These are phyloP conservation scores for Skeletonema marinoi DNA, from an alignment of 108 stramenopile species.

Conservation along the genomic window DNA sequence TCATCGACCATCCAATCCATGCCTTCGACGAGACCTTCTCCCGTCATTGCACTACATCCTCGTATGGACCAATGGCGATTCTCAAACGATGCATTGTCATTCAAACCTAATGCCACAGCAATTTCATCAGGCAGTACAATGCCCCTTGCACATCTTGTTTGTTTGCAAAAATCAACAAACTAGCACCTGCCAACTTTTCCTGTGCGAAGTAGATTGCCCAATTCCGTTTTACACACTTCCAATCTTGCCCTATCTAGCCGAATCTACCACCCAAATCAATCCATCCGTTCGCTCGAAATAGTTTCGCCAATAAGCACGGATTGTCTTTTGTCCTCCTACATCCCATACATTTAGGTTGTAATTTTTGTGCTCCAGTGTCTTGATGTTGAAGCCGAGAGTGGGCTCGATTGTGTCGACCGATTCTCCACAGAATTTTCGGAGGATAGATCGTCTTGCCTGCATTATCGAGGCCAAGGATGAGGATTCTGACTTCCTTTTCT, in stretches of 20 bases:
- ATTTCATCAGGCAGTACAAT: conserved; percentile 73
- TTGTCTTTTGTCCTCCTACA: conserved; percentile 98
- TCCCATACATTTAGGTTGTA: conserved; percentile 94
- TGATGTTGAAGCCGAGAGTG: conserved; percentile 98
- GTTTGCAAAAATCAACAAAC: conserved; percentile 96
- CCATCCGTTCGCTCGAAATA: conserved; percentile 99
- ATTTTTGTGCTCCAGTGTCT: conserved; percentile 88
- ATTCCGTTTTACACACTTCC: conserved; percentile 86
- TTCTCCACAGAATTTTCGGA: conserved; percentile 92
- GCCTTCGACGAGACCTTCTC: conserved; percentile 89
- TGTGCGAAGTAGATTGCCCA: conserved; percentile 84
- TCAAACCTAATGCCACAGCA: conserved; percentile 74
- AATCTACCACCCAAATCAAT: conserved; percentile 98
- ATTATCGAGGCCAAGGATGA: conserved; percentile 97
- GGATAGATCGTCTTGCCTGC: conserved; percentile 96
- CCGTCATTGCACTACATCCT: conserved; percentile 94
- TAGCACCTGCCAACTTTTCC: conserved; percentile 98
- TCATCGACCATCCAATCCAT: conserved; percentile 98
- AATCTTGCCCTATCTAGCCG: conserved; percentile 84
- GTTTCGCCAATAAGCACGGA: conserved; percentile 99
- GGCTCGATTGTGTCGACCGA: conserved; percentile 94
- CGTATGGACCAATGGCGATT: conserved; percentile 91
- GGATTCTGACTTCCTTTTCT: conserved; percentile 95
- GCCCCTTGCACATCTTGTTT: conserved; percentile 97
- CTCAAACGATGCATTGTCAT: conserved; percentile 51